These are phyloP conservation scores for Euryodendron excelsum DNA, from an alignment of 148 eudicot species.

Conservation along the genomic window DNA sequence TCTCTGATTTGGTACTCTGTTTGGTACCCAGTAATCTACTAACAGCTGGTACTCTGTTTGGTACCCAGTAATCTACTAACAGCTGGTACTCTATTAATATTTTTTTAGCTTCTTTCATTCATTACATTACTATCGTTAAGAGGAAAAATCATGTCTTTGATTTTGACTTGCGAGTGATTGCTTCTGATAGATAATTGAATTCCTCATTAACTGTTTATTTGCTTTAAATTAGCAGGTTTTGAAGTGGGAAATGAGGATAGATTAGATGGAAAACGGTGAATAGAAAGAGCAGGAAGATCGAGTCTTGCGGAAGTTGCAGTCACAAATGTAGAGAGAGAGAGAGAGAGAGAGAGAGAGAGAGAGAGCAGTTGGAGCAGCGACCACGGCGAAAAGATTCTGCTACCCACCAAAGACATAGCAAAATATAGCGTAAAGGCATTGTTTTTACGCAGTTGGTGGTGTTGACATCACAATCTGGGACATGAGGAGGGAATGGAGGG, in stretches of 20 bases:
- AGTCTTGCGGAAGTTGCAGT: neutral
- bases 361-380: no score
- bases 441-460: neutral
- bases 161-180: neutral
- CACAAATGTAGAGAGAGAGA: conserved; percentile 4
- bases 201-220: neutral
- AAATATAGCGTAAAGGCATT: neutral
- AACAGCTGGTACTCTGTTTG: neutral
- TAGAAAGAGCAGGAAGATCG: no score
- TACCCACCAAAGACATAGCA: neutral
- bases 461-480: neutral
- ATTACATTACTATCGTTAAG: neutral
- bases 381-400: conserved; percentile 10
- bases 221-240: neutral
- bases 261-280: no score
- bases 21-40: neutral
- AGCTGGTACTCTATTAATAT: neutral
- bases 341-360: neutral
- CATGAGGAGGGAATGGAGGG: conserved; percentile 3
- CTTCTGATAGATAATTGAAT: neutral
- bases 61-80: neutral
- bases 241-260: neutral
- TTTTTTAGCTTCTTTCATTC: neutral
- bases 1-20: neutral
- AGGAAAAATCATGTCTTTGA: neutral